phyloP scores from a whole-genome alignment of 345 rosid species.

The Fremontodendron californicum region DNA sequence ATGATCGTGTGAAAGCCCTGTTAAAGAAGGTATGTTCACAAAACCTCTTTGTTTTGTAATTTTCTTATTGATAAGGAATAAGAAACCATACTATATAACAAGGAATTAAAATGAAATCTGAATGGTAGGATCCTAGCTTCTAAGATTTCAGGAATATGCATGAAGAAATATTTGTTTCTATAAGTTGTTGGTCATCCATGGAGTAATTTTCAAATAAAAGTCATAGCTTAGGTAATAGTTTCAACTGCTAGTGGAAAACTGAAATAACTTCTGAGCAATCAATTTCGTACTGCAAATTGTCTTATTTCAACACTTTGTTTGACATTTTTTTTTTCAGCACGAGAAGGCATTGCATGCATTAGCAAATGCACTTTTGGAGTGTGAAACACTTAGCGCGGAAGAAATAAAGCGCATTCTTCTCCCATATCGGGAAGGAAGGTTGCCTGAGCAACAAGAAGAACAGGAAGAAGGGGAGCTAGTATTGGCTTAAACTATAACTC shows the following conservation, averaged over 20 bases:
- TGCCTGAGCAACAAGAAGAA: constrained; percentile 46
- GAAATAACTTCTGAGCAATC: neutral
- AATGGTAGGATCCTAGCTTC: neutral
- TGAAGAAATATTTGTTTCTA: neutral
- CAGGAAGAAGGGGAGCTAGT: constrained; percentile 14
- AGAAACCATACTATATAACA: neutral
- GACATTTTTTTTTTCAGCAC: constrained; percentile 46
- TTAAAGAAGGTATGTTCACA: constrained; percentile 63
- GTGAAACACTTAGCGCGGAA: constrained; percentile 76
- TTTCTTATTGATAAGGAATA: neutral
- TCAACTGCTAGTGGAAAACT: neutral
- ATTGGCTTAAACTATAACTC: neutral
- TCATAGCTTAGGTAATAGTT: neutral
- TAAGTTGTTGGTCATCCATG: neutral
- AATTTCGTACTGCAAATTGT: neutral
- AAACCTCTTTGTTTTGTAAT: neutral
- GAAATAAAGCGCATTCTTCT: constrained; percentile 76
- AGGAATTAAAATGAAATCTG: neutral
- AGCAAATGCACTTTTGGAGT: constrained; percentile 85
- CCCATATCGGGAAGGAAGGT: constrained; percentile 53
- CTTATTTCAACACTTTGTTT: neutral
- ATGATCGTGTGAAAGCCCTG: constrained; percentile 80
- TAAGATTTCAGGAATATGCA: neutral
- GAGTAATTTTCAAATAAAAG: neutral
- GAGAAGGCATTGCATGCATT: constrained; percentile 90